Evolutionary conservation across 164 flowering plant genomes (phyloP).

Genomic region (grape (Vitis vinifera)): DNA sequence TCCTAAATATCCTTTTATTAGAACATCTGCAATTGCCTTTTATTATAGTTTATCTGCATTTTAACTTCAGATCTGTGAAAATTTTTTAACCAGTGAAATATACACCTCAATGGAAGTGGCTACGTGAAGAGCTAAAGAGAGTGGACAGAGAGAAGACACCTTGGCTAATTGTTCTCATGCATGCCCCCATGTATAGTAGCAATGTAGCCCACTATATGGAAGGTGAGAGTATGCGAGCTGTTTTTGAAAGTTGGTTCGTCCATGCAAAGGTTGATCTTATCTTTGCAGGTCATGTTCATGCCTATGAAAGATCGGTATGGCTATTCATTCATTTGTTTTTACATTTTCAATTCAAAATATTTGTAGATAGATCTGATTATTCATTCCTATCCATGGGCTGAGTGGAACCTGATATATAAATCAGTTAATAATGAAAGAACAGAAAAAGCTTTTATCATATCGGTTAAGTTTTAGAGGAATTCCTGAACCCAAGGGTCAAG

Average conservation of each 20-base stretch:
- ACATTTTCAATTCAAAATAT: too few species aligned
- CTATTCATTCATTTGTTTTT: conserved; percentile 5
- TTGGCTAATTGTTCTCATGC: conserved; percentile 97
- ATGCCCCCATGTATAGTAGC: conserved; percentile 81
- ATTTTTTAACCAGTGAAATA: conserved; percentile 65
- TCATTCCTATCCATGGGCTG: too few species aligned
- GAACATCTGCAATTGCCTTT: too few species aligned
- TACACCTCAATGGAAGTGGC: conserved; percentile 87
- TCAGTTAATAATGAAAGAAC: too few species aligned
- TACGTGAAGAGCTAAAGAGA: conserved; percentile 53
- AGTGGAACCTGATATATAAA: too few species aligned
- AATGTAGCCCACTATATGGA: conserved; percentile 89
- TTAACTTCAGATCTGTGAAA: conserved; percentile 1
- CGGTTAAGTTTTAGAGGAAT: too few species aligned
- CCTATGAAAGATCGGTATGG: conserved; percentile 95
- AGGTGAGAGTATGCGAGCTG: conserved; percentile 91
- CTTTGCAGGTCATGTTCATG: conserved; percentile 98
- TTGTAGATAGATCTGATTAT: too few species aligned
- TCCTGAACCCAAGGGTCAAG: too few species aligned
- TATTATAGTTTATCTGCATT: too few species aligned
- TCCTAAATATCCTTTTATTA: too few species aligned
- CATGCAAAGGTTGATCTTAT: conserved; percentile 71
- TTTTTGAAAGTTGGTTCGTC: conserved; percentile 74
- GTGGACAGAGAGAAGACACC: conserved; percentile 93
- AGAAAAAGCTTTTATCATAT: too few species aligned